phyloP scores from a whole-genome alignment of 2,329 filamentous ascomycete genomes.

The Neurospora sp. region DNA sequence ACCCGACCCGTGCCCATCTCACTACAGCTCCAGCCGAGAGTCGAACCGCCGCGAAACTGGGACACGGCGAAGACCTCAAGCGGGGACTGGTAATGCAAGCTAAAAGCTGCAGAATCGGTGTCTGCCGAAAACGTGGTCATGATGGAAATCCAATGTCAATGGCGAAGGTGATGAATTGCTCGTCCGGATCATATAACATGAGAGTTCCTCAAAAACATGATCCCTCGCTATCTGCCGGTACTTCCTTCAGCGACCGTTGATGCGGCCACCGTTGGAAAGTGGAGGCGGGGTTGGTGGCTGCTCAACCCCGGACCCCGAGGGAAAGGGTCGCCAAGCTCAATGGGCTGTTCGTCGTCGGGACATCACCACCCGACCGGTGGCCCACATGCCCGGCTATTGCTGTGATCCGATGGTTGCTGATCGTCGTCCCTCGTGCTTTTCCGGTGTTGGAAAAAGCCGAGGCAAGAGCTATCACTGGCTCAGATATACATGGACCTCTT shows the following conservation, averaged over 20 bases:
- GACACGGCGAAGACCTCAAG: background rate
- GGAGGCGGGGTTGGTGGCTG: background rate
- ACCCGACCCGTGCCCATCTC: too few species aligned
- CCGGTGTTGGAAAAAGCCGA: slow-evolving; percentile 2
- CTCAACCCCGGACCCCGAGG: background rate
- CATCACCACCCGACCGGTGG: slow-evolving; percentile 14
- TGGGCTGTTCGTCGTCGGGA: slow-evolving; percentile 11
- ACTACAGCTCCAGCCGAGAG: background rate
- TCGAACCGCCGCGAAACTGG: background rate
- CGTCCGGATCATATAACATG: background rate
- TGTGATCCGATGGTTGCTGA: background rate
- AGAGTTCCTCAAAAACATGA: background rate
- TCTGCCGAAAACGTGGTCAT: background rate
- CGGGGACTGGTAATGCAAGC: too few species aligned
- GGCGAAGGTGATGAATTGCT: background rate
- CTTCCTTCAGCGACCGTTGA: background rate
- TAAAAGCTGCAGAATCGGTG: too few species aligned
- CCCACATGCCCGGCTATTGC: slow-evolving; percentile 1
- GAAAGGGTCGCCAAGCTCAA: background rate
- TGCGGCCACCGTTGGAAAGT: background rate
- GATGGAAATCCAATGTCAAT: background rate
- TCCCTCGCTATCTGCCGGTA: background rate
- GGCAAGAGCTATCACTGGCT: slow-evolving; percentile 3
- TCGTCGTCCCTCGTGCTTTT: background rate
- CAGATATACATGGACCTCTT: slow-evolving; percentile 6